These are phyloP conservation scores for Cercospora brassicicola DNA, from an alignment of 2,329 filamentous ascomycete species.

Conservation along the genomic window DNA sequence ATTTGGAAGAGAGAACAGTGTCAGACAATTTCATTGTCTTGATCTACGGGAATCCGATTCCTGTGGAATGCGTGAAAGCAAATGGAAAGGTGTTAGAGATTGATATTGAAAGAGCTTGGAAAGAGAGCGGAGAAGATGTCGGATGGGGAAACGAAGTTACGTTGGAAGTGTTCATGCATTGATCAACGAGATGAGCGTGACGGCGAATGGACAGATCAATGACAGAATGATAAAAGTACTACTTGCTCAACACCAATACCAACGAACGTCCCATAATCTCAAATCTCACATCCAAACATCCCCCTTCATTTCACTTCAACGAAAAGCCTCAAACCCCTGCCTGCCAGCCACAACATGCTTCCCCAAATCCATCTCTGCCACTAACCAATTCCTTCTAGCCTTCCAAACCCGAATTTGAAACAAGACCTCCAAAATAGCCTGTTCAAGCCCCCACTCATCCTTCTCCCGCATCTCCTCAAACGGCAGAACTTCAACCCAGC, in stretches of 20 bases:
- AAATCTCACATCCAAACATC: neutral
- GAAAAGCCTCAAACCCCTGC: neutral
- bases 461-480: neutral
- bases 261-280: neutral
- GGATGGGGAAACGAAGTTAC: constrained; percentile 80
- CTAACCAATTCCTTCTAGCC: neutral
- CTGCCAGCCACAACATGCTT: neutral
- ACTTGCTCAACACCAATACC: neutral
- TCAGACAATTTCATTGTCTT: constrained; percentile 46
- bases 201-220: neutral
- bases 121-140: constrained; percentile 65
- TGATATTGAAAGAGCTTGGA: constrained; percentile 76
- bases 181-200: neutral
- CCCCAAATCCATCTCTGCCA: neutral
- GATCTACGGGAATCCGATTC: constrained; percentile 70
- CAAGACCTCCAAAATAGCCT: neutral
- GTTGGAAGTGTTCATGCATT: constrained; percentile 60
- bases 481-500: neutral
- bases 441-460: neutral
- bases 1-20: constrained; percentile 55
- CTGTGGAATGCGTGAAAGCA: constrained; percentile 60
- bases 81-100: constrained; percentile 67
- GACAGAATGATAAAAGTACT: neutral
- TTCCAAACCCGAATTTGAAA: neutral
- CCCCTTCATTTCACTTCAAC: neutral